Evolutionary conservation across 139 green algal genomes (phyloP).

Genomic region (Zygnema circumcarinatum): DNA sequence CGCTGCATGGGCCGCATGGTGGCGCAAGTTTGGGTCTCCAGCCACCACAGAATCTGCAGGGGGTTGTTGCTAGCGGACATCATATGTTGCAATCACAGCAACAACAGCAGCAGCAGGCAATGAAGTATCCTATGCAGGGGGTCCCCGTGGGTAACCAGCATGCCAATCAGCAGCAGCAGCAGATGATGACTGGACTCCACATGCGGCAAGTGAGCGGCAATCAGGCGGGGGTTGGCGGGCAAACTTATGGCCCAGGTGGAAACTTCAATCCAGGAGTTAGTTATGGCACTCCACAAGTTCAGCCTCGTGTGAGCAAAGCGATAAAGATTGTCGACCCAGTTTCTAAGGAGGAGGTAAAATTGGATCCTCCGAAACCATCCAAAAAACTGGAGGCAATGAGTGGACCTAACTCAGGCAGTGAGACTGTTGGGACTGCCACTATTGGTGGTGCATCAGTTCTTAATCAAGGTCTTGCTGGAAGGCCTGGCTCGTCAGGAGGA

Average conservation of each 20-base stretch:
- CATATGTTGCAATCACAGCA: neutral
- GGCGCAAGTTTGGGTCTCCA: neutral
- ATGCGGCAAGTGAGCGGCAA: neutral
- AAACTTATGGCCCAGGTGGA: conserved; percentile 9
- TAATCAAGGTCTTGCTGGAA: neutral
- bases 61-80: neutral
- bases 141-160: neutral
- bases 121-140: neutral
- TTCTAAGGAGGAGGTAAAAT: neutral
- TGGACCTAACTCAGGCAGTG: neutral
- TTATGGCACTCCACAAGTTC: neutral
- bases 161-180: neutral
- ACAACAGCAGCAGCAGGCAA: conserved; percentile 13
- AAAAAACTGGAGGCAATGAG: neutral
- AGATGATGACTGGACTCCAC: neutral
- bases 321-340: conserved; percentile 22
- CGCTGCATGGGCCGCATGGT: neutral
- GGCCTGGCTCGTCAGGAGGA: neutral
- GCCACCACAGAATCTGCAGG: neutral
- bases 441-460: neutral
- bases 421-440: neutral
- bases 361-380: neutral
- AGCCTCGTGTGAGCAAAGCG: neutral
- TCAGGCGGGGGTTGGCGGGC: neutral
- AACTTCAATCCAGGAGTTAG: neutral